Evolutionary conservation across 2,329 filamentous ascomycete species (phyloP), one percentile per base, ranked within the genome.

Genomic region (Fusarium poae): DNA sequence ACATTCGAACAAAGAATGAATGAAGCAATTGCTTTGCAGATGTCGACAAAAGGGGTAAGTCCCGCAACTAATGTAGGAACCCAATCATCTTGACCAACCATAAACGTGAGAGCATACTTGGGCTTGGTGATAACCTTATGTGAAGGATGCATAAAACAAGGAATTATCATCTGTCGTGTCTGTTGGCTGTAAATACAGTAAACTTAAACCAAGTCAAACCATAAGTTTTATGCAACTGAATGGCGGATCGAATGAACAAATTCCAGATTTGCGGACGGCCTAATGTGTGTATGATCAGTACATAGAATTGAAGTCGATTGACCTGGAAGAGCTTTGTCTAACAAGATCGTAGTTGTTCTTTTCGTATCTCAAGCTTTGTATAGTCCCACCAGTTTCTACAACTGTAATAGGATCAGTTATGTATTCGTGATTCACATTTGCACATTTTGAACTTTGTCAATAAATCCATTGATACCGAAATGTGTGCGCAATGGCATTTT

Each of bases 1-100:
- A 58, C 57, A 65, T 73, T 51, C 44, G 55, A 62, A 49, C 51
- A 50, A 39, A 20, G 45, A 46, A 46, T 40, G 34, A 42, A 32
- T 30, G 40, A 57, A 52, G 49, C 46, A 68, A 30, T 32, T 44
- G 50, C 15, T 44, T 57, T 54, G 46, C 54, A 37, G 27, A 29
- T 18, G 30, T 61, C n/a, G 52, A 53, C 64, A 45, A 65, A 60
- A 67, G 62, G 48, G 65, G 70, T 42, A 59, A 65, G 57, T 51
- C 16, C 49, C 49, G 49, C 57, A 54, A 37, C 65, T 71, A 67
- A 70, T 70, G 65, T 65, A 73, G 68, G 65, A 65, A 62, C 57
- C 51, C 42, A 61, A 43, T 46, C 65, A 42, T 57, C 42, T 56
- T 40, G 48, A 45, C 51, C 53, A 55, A 54, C 40, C 50, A 56